phyloP scores from a whole-genome alignment of 257 asterid genomes.

The Solanum boliviense region DNA sequence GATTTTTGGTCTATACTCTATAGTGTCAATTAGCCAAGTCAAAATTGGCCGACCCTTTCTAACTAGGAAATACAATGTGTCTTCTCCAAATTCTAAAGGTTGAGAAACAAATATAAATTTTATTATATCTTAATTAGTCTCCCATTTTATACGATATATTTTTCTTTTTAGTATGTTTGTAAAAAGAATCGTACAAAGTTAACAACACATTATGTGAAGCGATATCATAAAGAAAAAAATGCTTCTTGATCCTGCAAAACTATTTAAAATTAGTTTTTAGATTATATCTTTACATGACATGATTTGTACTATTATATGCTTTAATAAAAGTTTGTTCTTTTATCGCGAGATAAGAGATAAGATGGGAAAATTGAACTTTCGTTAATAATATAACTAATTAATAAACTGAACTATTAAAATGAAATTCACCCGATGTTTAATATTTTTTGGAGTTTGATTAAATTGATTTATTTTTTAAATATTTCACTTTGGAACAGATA shows the following conservation, averaged over 20 bases:
- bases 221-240: too few relatives aligned
- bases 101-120: background rate
- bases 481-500: rapidly evolving
- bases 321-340: too few relatives aligned
- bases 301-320: background rate
- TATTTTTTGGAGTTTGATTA: background rate
- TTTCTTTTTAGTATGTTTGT: background rate
- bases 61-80: background rate
- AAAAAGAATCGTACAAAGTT: background rate
- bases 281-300: background rate
- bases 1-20: background rate
- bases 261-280: background rate
- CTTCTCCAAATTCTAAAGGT: background rate
- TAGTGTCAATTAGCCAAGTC: background rate
- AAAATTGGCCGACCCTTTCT: background rate
- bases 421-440: too few relatives aligned
- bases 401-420: too few relatives aligned
- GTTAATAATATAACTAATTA: too few relatives aligned
- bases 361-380: background rate
- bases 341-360: background rate
- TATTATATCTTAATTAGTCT: background rate
- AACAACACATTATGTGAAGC: background rate
- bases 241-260: background rate
- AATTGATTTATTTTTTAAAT: background rate
- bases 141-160: background rate